Base-by-base conservation (phyloP, 768 basidiomycete species). In the Amanita polypyramis region DNA sequence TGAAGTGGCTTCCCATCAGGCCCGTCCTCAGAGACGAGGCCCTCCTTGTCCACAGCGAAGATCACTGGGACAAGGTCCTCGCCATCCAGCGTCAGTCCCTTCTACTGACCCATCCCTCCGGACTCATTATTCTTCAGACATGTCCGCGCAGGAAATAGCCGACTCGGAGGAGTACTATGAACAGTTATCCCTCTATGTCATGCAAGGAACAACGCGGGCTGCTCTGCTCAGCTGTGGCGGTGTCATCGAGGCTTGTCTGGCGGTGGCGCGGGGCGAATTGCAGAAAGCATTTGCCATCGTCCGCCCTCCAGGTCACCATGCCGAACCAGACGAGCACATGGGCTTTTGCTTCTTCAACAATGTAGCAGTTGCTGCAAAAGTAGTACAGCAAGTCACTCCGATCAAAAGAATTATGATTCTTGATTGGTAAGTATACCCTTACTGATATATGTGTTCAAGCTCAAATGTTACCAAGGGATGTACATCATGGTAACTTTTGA, bases 341-440 rank as follows among this genome's bases (percentile, higher is more conserved):
- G 96, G 96, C 1, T 99, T 99, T 63, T 98, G 96, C 65, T 96
- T 99, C 70, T 96, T 93, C 70, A 99, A 99, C 64, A 99, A 99
- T 60, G 93, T 95, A 29, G 85, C 96, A 0, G 87, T 99, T 12
- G 94, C 94, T 1, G 77, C 90, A 15, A 79, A 80, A 57, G 86
- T 92, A 20, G 80, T 87, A 15, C 83, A 89, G 60, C 68, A 84
- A 52, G 56, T 72, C 47, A 85, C 86, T 2, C 60, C 73, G 5
- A 66, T 90, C 51, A 87, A 83, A 62, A 87, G 76, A 60, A 82
- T 97, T 11, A 60, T 99, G 53, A 97, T 99, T 55, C 66, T 99
- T 25, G 96, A 99, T 60, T 99, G 96, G 95, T 96, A 59, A 54
- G 84, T 68, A 35, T 15, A 14, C 23, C 14, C 9, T 43, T 14